Evolutionary conservation across 208 protist genomes (phyloP).

Genomic region (Acanthamoeba castellanii): DNA sequence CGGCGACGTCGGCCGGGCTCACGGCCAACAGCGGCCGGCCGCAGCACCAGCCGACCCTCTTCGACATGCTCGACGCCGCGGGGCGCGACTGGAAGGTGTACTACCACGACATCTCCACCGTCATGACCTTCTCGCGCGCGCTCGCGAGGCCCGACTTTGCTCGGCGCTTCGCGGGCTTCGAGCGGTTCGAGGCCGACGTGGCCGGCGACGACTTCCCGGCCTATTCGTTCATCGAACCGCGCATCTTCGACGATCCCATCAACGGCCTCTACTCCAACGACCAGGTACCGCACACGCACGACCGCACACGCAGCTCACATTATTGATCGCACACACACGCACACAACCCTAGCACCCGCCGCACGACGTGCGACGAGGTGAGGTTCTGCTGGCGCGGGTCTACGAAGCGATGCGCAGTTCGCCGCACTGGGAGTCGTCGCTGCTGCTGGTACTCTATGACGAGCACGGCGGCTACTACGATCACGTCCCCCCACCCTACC

Average conservation of each 20-base stretch:
- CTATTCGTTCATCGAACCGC: conserved; percentile 45
- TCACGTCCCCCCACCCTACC: background rate
- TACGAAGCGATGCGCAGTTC: conserved; percentile 34
- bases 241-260: conserved; percentile 50
- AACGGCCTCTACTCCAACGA: conserved; percentile 61
- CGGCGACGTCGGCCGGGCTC: conserved; percentile 22
- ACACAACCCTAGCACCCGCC: conserved; percentile 8
- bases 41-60: conserved; percentile 47
- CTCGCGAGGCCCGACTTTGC: conserved; percentile 1
- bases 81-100: background rate
- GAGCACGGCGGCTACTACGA: conserved; percentile 56
- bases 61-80: conserved; percentile 49
- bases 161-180: background rate
- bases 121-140: background rate
- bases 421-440: conserved; percentile 19
- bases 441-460: conserved; percentile 37
- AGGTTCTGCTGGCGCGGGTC: conserved; percentile 32
- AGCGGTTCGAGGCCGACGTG: conserved; percentile 51
- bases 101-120: conserved; percentile 17
- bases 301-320: too few relatives aligned
- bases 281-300: background rate
- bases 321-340: too few relatives aligned
- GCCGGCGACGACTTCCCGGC: conserved; percentile 29
- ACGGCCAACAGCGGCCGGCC: conserved; percentile 16
- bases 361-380: conserved; percentile 29